Conservation (phyloP, 164 flowering plant genomes). For the Protea cynaroides region DNA sequence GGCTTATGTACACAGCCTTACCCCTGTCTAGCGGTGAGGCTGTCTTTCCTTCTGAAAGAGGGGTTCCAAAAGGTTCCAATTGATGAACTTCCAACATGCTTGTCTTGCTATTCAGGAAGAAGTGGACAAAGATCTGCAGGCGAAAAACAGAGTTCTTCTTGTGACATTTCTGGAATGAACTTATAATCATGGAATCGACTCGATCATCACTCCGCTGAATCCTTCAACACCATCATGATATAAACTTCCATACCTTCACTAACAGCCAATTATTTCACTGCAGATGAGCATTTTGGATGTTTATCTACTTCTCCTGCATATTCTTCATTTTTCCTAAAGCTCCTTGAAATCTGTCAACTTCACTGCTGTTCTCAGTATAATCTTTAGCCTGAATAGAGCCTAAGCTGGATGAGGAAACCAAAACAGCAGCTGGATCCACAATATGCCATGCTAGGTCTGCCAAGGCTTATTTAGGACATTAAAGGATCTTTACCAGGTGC, state of each 20-base stretch:
- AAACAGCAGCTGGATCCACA: slow-evolving; percentile 81
- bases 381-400: slow-evolving; percentile 98
- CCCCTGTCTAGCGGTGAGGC: no score
- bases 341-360: slow-evolving; percentile 99
- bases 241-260: slow-evolving; percentile 88
- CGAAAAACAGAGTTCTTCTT: slow-evolving; percentile 82
- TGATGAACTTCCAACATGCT: slow-evolving; percentile 46
- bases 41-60: slow-evolving; percentile 78
- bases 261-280: slow-evolving; percentile 40
- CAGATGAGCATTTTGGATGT: slow-evolving; percentile 24
- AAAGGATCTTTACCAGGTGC: slow-evolving; percentile 88
- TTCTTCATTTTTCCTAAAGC: slow-evolving; percentile 98
- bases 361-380: slow-evolving; percentile 98
- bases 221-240: slow-evolving; percentile 67
- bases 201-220: slow-evolving; percentile 79
- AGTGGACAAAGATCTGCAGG: slow-evolving; percentile 84
- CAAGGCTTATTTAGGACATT: slow-evolving; percentile 96
- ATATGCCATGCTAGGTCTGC: slow-evolving; percentile 97
- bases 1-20: no score
- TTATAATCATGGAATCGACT: no score
- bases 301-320: slow-evolving; percentile 96
- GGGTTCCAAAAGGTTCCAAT: slow-evolving; percentile 65
- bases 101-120: slow-evolving; percentile 63
- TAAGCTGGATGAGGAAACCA: slow-evolving; percentile 77
- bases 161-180: slow-evolving; percentile 93